Evolutionary conservation across 495 filamentous ascomycete species (phyloP), one percentile per base, ranked within the genome.

Genomic region (Patellaria atrata): DNA sequence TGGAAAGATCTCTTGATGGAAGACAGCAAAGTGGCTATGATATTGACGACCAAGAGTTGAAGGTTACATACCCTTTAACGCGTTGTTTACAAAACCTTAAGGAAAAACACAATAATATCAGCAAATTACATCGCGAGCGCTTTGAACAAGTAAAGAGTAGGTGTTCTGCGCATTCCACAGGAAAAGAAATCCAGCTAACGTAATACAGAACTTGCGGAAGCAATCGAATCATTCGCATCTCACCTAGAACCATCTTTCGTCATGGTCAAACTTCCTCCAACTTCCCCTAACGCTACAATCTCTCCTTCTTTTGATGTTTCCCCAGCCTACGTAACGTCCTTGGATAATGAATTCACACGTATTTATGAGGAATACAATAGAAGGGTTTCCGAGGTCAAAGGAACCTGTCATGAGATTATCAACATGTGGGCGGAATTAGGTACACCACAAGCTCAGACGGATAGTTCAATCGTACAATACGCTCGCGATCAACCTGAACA

Each of bases 361-460:
- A 82, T 99, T 16, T 94, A 94, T 51, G 81, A 94, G 54, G 91
- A 94, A 55, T 99, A 94, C 48, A 79, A 71, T 23, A 77, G 75
- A 23, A 80, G 89, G 23, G 59, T 91, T 16, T 64, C 66, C 1
- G 72, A 67, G 3, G 84, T 94, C n/a, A 71, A 79, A 52, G 56
- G 71, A 7, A 56, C 83, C 0, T 70, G 72, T 3, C 81, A 91
- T 41, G 76, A 92, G 30, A 84, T 93, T 33, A 85, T 99, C 51
- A 79, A 79, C 47, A 67, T 96, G 2, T 99, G 89, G 84, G 82
- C 82, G 1, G 89, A 99, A 51, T 68, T 99, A 13, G 89, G 91
- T 16, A 87, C 77, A 6, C 82, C 89, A 2, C 82, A 87, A 53
- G 81, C 77, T 11, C 87, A 96, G 51, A 87, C 82, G n/a, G 89